Percentiles rank a stretch among this genome's conserved stretches.
Conservation (phyloP, 2,329 filamentous ascomycete genomes). For the Penicillium sp. region DNA sequence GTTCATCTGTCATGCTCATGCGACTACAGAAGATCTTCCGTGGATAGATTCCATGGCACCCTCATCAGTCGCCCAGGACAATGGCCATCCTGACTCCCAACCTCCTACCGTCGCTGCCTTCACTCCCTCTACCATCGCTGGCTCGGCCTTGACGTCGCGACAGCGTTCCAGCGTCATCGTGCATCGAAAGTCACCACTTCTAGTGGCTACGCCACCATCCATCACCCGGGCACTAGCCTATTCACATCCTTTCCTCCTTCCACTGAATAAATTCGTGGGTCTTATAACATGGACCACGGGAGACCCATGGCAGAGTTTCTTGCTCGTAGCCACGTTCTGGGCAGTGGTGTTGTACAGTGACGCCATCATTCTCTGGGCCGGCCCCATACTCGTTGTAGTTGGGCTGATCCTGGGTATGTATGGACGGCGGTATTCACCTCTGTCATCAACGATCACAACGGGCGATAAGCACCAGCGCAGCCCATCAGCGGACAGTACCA, state of each 20-base stretch:
- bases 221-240: conserved; percentile 93
- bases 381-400: conserved; percentile 78
- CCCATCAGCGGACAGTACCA: conserved; percentile 60
- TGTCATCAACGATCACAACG: conserved; percentile 81
- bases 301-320: conserved; percentile 96
- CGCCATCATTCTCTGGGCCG: conserved; percentile 74
- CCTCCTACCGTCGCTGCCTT: conserved; percentile 85
- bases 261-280: conserved; percentile 81
- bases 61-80: conserved; percentile 39
- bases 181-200: conserved; percentile 90
- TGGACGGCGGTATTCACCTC: conserved; percentile 79
- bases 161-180: conserved; percentile 90
- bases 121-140: conserved; percentile 76
- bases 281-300: conserved; percentile 90
- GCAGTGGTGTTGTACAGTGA: conserved; percentile 82
- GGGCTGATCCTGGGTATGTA: conserved; percentile 91
- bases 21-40: conserved; percentile 45
- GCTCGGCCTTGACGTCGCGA: conserved; percentile 67
- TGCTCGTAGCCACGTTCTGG: conserved; percentile 86
- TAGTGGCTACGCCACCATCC: conserved; percentile 90
- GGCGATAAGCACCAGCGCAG: conserved; percentile 61
- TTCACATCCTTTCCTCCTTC: conserved; percentile 89
- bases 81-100: conserved; percentile 43
- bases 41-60: conserved; percentile 58
- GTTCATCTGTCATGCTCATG: conserved; percentile 23